Percentiles rank a stretch among this genome's conserved stretches.
Evolutionary conservation across 495 filamentous ascomycete species (phyloP).

Genomic region (Podospora pseudoanserina): DNA sequence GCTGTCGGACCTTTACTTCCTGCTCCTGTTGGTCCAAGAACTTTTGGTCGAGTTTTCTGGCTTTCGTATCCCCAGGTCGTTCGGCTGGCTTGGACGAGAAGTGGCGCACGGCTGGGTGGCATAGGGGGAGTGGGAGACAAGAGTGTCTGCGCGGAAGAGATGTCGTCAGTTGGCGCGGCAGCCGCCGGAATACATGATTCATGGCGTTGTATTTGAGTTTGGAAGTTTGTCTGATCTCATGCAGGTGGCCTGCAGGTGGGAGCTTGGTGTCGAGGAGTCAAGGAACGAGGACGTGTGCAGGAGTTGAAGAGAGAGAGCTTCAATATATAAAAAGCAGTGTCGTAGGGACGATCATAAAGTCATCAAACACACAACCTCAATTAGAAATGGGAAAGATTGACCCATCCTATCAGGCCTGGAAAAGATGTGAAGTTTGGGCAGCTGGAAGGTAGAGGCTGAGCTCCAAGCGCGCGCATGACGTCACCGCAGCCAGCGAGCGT

Average conservation of each 20-base stretch:
- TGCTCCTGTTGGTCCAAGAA: conserved; percentile 38
- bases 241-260: neutral
- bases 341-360: too few relatives aligned
- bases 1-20: conserved; percentile 32
- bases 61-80: conserved; percentile 27
- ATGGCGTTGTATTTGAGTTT: conserved; percentile 16
- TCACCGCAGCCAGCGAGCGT: too few relatives aligned
- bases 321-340: too few relatives aligned
- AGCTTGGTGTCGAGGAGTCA: neutral
- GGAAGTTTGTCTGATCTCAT: neutral
- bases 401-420: too few relatives aligned
- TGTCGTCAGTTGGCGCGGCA: conserved; percentile 17
- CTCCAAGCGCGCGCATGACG: too few relatives aligned
- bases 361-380: too few relatives aligned
- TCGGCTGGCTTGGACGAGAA: neutral
- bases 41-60: conserved; percentile 37
- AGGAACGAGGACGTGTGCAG: too few relatives aligned
- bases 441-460: too few relatives aligned
- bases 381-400: too few relatives aligned
- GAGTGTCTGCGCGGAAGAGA: neutral
- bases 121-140: conserved; percentile 11
- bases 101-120: conserved; percentile 16
- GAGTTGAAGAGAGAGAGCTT: too few relatives aligned
- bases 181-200: conserved; percentile 23
- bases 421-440: too few relatives aligned